Base-by-base conservation (phyloP, 148 eudicot genomes). In the Amaranthus palmeri region DNA sequence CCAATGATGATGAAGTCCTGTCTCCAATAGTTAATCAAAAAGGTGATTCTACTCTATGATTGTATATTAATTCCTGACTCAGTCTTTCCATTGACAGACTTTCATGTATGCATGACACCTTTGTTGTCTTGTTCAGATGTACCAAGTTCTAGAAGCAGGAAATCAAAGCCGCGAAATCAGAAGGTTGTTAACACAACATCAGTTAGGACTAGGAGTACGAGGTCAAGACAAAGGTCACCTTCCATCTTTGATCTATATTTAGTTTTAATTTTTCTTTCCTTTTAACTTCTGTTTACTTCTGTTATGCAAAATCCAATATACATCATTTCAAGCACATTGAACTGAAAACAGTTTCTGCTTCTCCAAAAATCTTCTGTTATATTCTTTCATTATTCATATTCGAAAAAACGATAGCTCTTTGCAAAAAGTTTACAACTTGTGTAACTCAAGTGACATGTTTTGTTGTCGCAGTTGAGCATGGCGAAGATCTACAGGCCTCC, bases 191-290 rank as follows among this genome's bases (percentile, higher is more conserved):
- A 69, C 65, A 54, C 73, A 68, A 71, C 74, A 52, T 65, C 86
- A 17, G 56, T 77, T 13, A 86, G 83, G 81, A 78, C 78, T 55
- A 85, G 85, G 81, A 81, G 7, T 69, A 83, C 72, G 43, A 85
- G 87, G 70, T 81, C 91, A 72, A 83, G 58, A 67, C 79, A 58
- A 76, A 88, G 92, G 96, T 90, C 72, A 67, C 1, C 44, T 11
- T 43, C 36, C 2, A 25, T 25, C 36, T 25, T 47, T 48, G 54
- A 56, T 46, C 54, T 70, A 11, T 44, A 52, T 62, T 10, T 63
- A 41, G 42, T 43, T 43, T 70, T 17, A 13, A 48, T 48, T 14
- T 18, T 44, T 60, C 25, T 52, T 61, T 52, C 61, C 41, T 36
- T 61, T 3, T 56, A n/a, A 9, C 47, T 61, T 12, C 36, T 25